A percentile compares a stretch with the other conserved stretches of the same genome.
phyloP scores from a whole-genome alignment of 208 protist genomes.

The Herpetomonas samuelpessoai region DNA sequence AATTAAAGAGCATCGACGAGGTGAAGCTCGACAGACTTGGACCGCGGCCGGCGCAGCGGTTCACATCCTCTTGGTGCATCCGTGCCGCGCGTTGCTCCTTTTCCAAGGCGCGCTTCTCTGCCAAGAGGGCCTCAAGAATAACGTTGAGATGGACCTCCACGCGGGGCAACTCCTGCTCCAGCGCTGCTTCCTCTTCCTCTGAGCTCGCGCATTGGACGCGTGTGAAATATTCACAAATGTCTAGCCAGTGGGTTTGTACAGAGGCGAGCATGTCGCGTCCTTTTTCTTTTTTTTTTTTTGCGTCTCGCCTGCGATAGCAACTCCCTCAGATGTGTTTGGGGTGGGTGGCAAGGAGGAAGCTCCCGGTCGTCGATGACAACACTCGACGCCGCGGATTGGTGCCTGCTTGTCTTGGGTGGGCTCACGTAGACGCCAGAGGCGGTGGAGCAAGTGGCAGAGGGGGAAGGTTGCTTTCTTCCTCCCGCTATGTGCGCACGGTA shows the following conservation, averaged over 20 bases:
- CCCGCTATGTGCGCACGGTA: too few relatives aligned
- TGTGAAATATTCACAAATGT: conserved; percentile 51
- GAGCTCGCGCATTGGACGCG: conserved; percentile 43
- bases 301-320: not conserved
- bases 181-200: conserved; percentile 9
- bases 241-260: conserved; percentile 42
- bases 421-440: too few relatives aligned
- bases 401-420: too few relatives aligned
- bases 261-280: conserved; percentile 6
- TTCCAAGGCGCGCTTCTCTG: conserved; percentile 15
- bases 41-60: not conserved
- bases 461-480: too few relatives aligned
- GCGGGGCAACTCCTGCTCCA: conserved; percentile 23
- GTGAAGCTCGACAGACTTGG: too few relatives aligned
- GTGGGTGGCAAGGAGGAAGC: too few relatives aligned
- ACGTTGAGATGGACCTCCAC: conserved; percentile 32
- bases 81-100: not conserved
- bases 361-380: too few relatives aligned
- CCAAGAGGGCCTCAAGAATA: conserved; percentile 41
- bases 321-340: too few relatives aligned
- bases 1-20: too few relatives aligned
- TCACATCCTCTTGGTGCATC: not conserved
- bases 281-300: too few relatives aligned
- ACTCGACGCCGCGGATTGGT: too few relatives aligned
- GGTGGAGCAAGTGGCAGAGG: too few relatives aligned